phyloP scores from a whole-genome alignment of 768 basidiomycete genomes.

The Xanthoconium purpureum region DNA sequence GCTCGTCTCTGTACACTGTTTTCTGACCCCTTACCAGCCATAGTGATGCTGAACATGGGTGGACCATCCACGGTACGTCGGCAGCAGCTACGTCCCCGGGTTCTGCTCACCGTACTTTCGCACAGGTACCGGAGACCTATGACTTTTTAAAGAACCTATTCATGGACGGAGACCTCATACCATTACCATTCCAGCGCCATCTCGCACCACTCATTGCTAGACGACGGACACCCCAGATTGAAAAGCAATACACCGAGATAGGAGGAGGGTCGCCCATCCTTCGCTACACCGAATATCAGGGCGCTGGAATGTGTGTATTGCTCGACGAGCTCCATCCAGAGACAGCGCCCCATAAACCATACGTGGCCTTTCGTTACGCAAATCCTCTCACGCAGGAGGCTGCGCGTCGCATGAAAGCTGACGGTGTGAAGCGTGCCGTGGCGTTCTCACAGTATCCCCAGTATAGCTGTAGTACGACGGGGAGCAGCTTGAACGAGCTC shows the following conservation, averaged over 20 bases:
- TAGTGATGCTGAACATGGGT: conserved; percentile 99
- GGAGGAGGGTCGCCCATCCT: conserved; percentile 97
- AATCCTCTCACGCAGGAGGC: conserved; percentile 83
- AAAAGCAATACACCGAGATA: conserved; percentile 90
- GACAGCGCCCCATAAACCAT: conserved; percentile 93
- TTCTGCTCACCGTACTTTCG: conserved; percentile 6
- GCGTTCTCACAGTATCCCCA: conserved; percentile 99
- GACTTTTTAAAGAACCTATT: conserved; percentile 93
- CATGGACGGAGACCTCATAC: conserved; percentile 90
- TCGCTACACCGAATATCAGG: conserved; percentile 84
- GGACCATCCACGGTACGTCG: conserved; percentile 82
- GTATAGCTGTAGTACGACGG: conserved; percentile 97
- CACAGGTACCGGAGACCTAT: conserved; percentile 85
- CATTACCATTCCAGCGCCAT: conserved; percentile 85
- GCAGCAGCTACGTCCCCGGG: neutral
- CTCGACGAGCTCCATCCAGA: conserved; percentile 93
- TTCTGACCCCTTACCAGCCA: conserved; percentile 44
- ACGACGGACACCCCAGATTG: conserved; percentile 88
- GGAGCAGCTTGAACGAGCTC: conserved; percentile 94
- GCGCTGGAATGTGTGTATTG: conserved; percentile 82
- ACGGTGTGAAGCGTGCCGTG: conserved; percentile 88
- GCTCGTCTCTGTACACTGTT: neutral
- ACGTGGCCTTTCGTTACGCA: conserved; percentile 95
- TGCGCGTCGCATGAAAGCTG: conserved; percentile 77
- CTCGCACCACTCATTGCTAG: conserved; percentile 87